Conservation (phyloP, 225 moss, liverwort and hornwort genomes). For the Pseudoscleropodium purum region DNA sequence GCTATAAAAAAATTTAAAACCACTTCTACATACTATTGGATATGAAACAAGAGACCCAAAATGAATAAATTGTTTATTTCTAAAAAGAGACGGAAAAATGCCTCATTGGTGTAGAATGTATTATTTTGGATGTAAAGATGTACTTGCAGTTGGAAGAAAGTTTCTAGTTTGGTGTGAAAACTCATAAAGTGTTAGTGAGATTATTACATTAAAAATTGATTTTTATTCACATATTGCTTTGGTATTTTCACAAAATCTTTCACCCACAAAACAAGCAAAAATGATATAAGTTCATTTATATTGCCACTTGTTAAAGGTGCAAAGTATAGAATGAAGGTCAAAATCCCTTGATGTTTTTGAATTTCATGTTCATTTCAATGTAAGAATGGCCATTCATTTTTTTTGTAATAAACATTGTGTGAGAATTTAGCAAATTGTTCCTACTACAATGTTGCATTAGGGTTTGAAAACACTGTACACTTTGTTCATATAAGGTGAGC, state of each 20-base stretch:
- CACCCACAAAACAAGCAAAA: not conserved
- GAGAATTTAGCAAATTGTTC: not conserved
- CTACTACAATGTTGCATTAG: not conserved
- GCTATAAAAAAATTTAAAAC: not conserved
- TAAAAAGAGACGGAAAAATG: not conserved
- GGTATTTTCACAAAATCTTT: not conserved
- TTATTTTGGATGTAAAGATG: not conserved
- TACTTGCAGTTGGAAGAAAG: not conserved
- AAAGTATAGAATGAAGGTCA: not conserved
- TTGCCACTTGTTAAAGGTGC: not conserved
- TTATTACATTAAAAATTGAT: not conserved
- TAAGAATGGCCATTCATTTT: not conserved
- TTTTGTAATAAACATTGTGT: rapidly evolving
- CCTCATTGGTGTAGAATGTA: not conserved
- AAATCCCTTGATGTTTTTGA: not conserved
- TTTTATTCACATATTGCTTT: not conserved
- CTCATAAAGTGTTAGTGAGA: not conserved
- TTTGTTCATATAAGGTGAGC: not conserved
- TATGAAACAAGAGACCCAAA: not conserved
- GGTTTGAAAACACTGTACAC: not conserved
- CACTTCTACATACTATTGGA: not conserved
- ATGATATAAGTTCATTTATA: not conserved
- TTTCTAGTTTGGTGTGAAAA: not conserved
- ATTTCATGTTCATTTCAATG: not conserved
- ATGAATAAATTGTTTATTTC: not conserved